Conservation (phyloP, 768 basidiomycete genomes). For the Hygrocybe coccinea region DNA sequence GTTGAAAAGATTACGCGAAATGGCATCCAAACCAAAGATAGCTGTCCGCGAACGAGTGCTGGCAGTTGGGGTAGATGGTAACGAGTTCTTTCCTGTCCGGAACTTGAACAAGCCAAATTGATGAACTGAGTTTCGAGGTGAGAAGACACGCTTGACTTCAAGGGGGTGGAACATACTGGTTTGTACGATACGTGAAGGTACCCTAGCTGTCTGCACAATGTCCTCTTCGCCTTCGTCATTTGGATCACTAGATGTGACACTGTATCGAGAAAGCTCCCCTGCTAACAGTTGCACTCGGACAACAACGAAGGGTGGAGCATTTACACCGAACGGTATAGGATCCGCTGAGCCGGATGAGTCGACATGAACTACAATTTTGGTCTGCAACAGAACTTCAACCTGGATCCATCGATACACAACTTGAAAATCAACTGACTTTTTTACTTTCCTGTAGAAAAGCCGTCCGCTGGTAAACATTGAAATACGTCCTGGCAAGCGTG, state of each 20-base stretch:
- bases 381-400: constrained; percentile 40
- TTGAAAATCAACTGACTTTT: constrained; percentile 52
- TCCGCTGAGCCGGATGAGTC: constrained; percentile 73
- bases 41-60: constrained; percentile 58
- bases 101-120: constrained; percentile 89
- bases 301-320: constrained; percentile 67
- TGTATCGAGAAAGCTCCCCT: constrained; percentile 76
- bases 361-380: constrained; percentile 83
- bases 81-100: constrained; percentile 63
- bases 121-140: constrained; percentile 50
- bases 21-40: constrained; percentile 86
- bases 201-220: constrained; percentile 69
- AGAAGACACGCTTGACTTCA: constrained; percentile 3
- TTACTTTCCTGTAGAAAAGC: constrained; percentile 72
- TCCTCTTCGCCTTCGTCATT: constrained; percentile 75
- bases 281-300: constrained; percentile 80
- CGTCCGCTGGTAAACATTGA: constrained; percentile 80
- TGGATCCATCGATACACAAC: constrained; percentile 5
- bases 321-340: constrained; percentile 69
- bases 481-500: constrained; percentile 76
- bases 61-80: constrained; percentile 82
- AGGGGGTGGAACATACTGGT: constrained; percentile 55
- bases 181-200: constrained; percentile 71
- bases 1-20: constrained; percentile 85
- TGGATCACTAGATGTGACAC: constrained; percentile 68